phyloP scores from a whole-genome alignment of 1,284 basidiomycete genomes.

The Cutaneotrichosporon arboriforme region DNA sequence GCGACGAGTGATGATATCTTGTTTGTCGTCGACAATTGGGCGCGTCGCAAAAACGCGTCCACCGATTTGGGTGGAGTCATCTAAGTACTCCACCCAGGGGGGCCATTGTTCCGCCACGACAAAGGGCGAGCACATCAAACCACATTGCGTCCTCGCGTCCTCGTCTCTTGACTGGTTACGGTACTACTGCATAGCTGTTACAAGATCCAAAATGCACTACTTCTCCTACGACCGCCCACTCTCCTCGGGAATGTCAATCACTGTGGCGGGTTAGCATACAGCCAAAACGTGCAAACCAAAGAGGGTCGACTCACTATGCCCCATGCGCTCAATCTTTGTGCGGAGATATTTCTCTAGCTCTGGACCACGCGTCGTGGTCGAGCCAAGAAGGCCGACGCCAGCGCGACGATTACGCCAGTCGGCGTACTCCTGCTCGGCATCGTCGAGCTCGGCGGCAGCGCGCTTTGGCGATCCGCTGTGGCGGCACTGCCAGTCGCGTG shows the following conservation, averaged over 20 bases:
- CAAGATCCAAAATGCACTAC: conserved; percentile 3
- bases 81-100: no score
- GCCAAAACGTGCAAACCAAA: no score
- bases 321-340: conserved; percentile 95
- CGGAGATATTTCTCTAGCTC: conserved; percentile 93
- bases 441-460: conserved; percentile 23
- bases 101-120: no score
- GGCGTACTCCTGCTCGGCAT: conserved; percentile 42
- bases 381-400: conserved; percentile 81
- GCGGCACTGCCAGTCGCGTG: conserved; percentile 69
- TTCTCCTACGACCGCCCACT: neutral
- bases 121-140: no score
- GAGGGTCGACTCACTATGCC: conserved; percentile 65
- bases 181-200: neutral
- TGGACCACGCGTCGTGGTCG: conserved; percentile 68
- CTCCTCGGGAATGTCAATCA: conserved; percentile 23
- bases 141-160: no score
- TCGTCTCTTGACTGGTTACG: neutral
- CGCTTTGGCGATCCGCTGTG: conserved; percentile 7
- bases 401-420: conserved; percentile 53
- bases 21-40: no score
- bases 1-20: no score
- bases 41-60: no score
- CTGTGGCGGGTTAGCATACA: neutral
- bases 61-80: no score